Base-by-base conservation (phyloP, 257 asterid species). In the Striga asiatica region DNA sequence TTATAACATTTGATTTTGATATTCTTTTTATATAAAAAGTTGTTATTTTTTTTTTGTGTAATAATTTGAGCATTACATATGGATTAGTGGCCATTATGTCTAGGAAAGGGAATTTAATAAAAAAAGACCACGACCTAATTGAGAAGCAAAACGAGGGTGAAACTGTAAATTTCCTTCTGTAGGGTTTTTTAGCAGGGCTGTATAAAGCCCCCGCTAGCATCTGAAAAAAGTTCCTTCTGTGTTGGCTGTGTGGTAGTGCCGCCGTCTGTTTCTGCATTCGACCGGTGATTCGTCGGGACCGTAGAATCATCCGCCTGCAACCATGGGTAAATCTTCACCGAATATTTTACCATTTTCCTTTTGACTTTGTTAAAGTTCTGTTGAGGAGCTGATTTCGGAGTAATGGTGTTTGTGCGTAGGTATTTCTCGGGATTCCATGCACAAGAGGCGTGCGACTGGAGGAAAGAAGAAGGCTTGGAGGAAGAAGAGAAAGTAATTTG, bases 341-440 rank as follows among this genome's bases (percentile, higher is more conserved):
- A 5, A 2, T 31, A 14, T 6, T 19, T 1, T n/a, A 14, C 14
- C 3, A 4, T 9, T 38, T 1, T 9, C 2, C 29, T 54, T 42
- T 11, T 7, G 11, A 38, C 12, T 1, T 7, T 37, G 1, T 8
- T 16, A 1, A 5, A 3, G 6, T 1, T 2, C 5, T 5, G 3
- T 24, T n/a, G 3, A 4, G 3, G n/a, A 27, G 18, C 3, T 24
- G 13, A 16, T 51, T 43, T 27, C 31, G 32, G 41, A 12, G 10
- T 19, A 50, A 21, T 54, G 43, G n/a, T 27, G 35, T 29, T 39
- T 52, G 45, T 53, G 1, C 14, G 1, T 47, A 63, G 80, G 80
- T 74, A 77, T 77, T 35, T 74, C 80, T 13, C 73, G 80, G 53
- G 83, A 77, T 67, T 77, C 83, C 42, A 74, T 74, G 80, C 83